Conservation (phyloP, 345 rosid genomes). For the Clausena lansium region DNA sequence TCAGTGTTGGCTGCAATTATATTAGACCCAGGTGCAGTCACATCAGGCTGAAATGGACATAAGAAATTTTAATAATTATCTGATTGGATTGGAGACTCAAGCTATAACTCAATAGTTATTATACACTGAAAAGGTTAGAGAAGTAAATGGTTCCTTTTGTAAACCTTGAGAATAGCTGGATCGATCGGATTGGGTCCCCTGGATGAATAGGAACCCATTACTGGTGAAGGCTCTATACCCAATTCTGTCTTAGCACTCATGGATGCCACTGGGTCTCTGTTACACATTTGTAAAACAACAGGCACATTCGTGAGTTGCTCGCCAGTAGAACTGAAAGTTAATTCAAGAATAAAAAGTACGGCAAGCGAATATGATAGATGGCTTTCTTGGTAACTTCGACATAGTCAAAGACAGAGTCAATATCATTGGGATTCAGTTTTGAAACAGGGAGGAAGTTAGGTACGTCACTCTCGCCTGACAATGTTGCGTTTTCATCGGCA, state of each 20-base stretch:
- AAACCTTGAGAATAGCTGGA: conserved; percentile 40
- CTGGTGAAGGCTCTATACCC: conserved; percentile 21
- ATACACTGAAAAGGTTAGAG: not conserved
- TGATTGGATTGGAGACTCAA: too few species aligned
- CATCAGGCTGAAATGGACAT: conserved; percentile 41
- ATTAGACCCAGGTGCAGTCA: conserved; percentile 55
- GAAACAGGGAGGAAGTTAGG: conserved; percentile 47
- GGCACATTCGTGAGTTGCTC: too few species aligned
- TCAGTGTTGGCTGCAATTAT: conserved; percentile 42
- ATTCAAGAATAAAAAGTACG: not conserved
- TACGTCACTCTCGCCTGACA: conserved; percentile 33
- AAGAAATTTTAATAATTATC: not conserved
- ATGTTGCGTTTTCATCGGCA: conserved; percentile 6
- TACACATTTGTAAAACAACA: too few species aligned
- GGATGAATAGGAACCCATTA: conserved; percentile 35
- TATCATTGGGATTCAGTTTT: conserved; percentile 37
- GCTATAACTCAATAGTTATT: not conserved
- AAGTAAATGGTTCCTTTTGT: not conserved
- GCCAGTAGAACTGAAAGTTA: not conserved
- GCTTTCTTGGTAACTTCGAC: conserved; percentile 42
- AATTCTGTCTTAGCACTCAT: conserved; percentile 15
- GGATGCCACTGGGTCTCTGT: conserved; percentile 35
- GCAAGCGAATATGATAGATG: too few species aligned
- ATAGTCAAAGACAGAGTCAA: conserved; percentile 32
- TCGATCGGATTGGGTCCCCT: conserved; percentile 40